A percentile compares a stretch with the other conserved stretches of the same genome.
phyloP scores from a whole-genome alignment of 257 asterid genomes.

The Rauvolfia tetraphylla region DNA sequence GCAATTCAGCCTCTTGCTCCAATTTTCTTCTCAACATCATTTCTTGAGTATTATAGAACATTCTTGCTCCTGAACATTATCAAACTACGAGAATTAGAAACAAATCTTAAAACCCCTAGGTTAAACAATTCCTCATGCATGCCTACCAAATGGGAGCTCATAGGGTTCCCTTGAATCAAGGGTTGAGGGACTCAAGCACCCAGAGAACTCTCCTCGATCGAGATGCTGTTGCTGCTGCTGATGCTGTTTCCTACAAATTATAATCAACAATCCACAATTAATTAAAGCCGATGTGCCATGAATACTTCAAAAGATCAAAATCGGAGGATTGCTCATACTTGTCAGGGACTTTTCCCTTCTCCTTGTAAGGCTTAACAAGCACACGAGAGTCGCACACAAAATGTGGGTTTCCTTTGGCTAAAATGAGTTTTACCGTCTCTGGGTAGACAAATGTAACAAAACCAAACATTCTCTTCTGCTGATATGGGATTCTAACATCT shows the following conservation, averaged over 20 bases:
- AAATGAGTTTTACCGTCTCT: conserved; percentile 53
- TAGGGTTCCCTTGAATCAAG: conserved; percentile 62
- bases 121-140: neutral
- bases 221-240: conserved; percentile 47
- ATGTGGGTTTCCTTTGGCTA: conserved; percentile 73
- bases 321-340: conserved; percentile 31
- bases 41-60: conserved; percentile 63
- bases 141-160: conserved; percentile 72
- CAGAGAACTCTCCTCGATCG: conserved; percentile 61
- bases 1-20: conserved; percentile 75
- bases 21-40: conserved; percentile 63
- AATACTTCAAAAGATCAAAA: neutral
- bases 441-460: conserved; percentile 70
- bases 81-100: neutral
- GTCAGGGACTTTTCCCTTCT: conserved; percentile 67
- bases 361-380: conserved; percentile 68
- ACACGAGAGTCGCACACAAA: conserved; percentile 54
- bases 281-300: neutral
- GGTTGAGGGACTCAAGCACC: conserved; percentile 67
- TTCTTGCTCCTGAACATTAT: conserved; percentile 47
- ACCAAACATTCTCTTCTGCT: conserved; percentile 86
- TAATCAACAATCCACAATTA: conserved; percentile 13
- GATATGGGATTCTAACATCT: conserved; percentile 69
- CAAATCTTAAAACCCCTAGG: neutral
- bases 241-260: conserved; percentile 57